Evolutionary conservation across 768 basidiomycete species (phyloP), one percentile per base, ranked within the genome.

Genomic region (Phylloporus sp.): DNA sequence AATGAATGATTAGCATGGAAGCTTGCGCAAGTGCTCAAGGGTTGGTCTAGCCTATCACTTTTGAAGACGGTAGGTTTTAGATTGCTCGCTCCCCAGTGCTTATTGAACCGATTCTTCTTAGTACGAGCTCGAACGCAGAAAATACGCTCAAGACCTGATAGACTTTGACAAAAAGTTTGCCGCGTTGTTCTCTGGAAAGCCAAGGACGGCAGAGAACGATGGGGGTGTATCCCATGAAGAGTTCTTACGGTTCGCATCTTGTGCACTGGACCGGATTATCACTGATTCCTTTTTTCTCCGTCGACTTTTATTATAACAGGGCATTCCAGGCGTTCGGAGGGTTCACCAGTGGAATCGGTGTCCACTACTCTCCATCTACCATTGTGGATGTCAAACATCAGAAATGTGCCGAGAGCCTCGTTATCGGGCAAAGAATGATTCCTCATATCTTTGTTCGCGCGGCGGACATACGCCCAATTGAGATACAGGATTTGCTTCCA

Each of bases 71-170:
- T 78, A 59, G 13, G 72, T 59, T n/a, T 27, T 13, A 6, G 9
- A 20, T 16, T 18, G 27, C 6, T 26, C 11, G 10, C 24, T 8
- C 26, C 40, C 50, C 24, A 22, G 27, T 54, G 11, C 8, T 10
- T 29, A 9, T 46, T 22, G 49, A 20, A 28, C 23, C 12, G 3
- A 39, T 16, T 24, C n/a, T 16, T 16, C n/a, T 35, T 48, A 87
- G 86, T 88, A 88, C 61, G 84, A 88, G 63, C 53, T 70, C 24
- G 88, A 91, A 60, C 75, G 88, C 24, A 76, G 79, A 45, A 79
- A 78, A 57, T 86, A 80, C 52, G 87, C 88, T 0, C 77, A 84
- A 66, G 85, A 88, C 51, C 73, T 91, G 52, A 89, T 89, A 52
- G 58, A 77, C 44, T 88, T 86, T 59, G 88, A 90, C 62, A 80